Conservation (phyloP, 352 stramenopile genomes). For the Peronospora belbahrii region DNA sequence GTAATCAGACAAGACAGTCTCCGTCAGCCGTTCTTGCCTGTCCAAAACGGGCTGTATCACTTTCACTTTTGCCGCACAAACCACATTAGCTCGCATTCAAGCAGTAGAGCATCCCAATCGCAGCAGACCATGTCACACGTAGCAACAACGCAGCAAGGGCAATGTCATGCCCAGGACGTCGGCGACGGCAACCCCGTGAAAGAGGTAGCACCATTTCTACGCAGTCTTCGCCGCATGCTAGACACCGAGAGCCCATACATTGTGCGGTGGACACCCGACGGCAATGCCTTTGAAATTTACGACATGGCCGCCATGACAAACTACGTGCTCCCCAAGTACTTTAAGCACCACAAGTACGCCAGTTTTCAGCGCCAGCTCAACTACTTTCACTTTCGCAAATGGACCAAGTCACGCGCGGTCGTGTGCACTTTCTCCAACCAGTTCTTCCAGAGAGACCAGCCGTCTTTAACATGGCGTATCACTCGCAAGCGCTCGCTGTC, state of each 20-base stretch:
- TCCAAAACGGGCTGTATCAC: background rate
- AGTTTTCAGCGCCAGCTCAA: slow-evolving; percentile 88
- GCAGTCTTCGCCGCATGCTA: slow-evolving; percentile 48
- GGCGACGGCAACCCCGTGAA: slow-evolving; percentile 25
- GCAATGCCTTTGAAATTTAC: slow-evolving; percentile 55
- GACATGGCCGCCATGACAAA: slow-evolving; percentile 65
- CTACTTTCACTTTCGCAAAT: slow-evolving; percentile 89
- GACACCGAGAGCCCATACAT: slow-evolving; percentile 45
- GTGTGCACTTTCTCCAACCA: slow-evolving; percentile 76
- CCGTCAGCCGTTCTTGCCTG: too few relatives aligned
- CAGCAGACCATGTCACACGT: slow-evolving; percentile 12
- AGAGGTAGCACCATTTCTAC: slow-evolving; percentile 56
- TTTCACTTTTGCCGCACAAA: slow-evolving; percentile 17
- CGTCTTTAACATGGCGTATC: slow-evolving; percentile 53
- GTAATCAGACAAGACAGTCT: too few relatives aligned
- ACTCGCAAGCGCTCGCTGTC: slow-evolving; percentile 43
- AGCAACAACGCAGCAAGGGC: background rate
- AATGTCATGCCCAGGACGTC: slow-evolving; percentile 5
- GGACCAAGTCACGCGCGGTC: slow-evolving; percentile 59
- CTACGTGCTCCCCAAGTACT: slow-evolving; percentile 86
- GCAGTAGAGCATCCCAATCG: background rate
- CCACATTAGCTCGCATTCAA: slow-evolving; percentile 1
- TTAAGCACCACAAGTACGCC: slow-evolving; percentile 88
- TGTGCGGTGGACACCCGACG: slow-evolving; percentile 50
- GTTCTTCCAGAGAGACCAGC: slow-evolving; percentile 55